A percentile compares a stretch with the other conserved stretches of the same genome.
Conservation (phyloP, 2,329 filamentous ascomycete genomes). For the Aureobasidium sp. region DNA sequence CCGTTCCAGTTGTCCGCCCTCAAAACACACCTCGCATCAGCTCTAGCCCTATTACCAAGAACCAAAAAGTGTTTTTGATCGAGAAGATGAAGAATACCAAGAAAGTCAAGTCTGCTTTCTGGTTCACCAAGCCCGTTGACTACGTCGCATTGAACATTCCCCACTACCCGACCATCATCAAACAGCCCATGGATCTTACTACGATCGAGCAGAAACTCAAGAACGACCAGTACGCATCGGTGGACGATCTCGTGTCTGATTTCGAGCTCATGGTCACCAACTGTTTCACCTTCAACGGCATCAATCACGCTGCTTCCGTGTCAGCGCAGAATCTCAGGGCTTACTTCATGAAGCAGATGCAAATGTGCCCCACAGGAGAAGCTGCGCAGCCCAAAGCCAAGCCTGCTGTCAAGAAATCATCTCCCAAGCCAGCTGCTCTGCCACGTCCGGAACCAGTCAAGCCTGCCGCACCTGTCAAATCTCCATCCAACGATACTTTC, state of each 20-base stretch:
- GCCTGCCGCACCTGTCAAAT: conserved; percentile 38
- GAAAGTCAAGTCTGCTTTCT: conserved; percentile 72
- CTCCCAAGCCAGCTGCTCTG: conserved; percentile 27
- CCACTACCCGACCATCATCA: conserved; percentile 64
- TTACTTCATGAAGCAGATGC: conserved; percentile 55
- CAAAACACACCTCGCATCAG: conserved; percentile 28
- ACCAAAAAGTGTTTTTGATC: conserved; percentile 56
- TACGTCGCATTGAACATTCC: conserved; percentile 68
- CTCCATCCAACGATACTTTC: conserved; percentile 53
- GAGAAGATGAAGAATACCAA: conserved; percentile 68
- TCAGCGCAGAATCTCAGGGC: conserved; percentile 56
- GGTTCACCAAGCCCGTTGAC: conserved; percentile 74
- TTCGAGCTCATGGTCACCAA: conserved; percentile 75
- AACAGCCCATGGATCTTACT: conserved; percentile 74
- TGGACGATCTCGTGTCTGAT: conserved; percentile 68
- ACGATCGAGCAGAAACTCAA: conserved; percentile 78
- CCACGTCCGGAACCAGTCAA: conserved; percentile 23
- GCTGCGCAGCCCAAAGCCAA: conserved; percentile 48
- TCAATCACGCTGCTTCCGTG: conserved; percentile 63
- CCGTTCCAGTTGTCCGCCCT: conserved; percentile 21
- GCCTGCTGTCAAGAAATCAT: conserved; percentile 50
- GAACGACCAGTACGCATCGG: conserved; percentile 57
- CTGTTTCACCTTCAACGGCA: conserved; percentile 73
- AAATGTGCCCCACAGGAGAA: conserved; percentile 50
- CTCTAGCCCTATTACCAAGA: conserved; percentile 47